Percentiles rank a stretch among this genome's conserved stretches.
These are phyloP conservation scores for Cichorium intybus DNA, from an alignment of 140 eudicot species.

Conservation along the genomic window DNA sequence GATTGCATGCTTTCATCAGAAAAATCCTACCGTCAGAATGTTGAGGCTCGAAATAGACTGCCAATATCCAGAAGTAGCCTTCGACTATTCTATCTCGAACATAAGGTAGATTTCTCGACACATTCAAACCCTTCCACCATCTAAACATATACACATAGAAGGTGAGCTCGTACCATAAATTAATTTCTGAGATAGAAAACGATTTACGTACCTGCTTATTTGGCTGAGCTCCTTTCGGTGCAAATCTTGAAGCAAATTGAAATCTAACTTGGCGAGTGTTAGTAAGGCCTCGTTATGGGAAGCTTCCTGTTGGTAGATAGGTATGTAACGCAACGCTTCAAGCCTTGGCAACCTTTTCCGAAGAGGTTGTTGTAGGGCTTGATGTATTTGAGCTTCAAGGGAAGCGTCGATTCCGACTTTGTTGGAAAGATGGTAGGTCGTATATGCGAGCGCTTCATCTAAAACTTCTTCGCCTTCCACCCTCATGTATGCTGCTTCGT, in stretches of 20 bases:
- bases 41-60: constrained; percentile 39
- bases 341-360: constrained; percentile 28
- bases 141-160: not conserved
- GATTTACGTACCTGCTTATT: constrained; percentile 14
- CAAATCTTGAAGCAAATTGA: constrained; percentile 35
- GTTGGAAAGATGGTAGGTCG: constrained; percentile 19
- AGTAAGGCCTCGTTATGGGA: constrained; percentile 23
- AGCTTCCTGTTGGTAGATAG: constrained; percentile 26
- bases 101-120: constrained; percentile 32
- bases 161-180: not conserved
- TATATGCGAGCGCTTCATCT: constrained; percentile 36
- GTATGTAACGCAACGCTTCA: constrained; percentile 28
- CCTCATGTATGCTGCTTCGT: constrained; percentile 38
- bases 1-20: constrained; percentile 22
- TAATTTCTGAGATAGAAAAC: not conserved
- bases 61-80: constrained; percentile 44
- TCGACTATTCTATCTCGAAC: constrained; percentile 40
- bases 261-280: constrained; percentile 41
- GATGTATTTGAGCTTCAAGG: constrained; percentile 30
- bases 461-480: constrained; percentile 37
- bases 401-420: not conserved
- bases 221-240: constrained; percentile 39
- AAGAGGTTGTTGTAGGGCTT: constrained; percentile 36
- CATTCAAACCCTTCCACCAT: constrained; percentile 39
- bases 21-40: constrained; percentile 26